phyloP scores from a whole-genome alignment of 2,329 filamentous ascomycete species.

The Dactylellina drechsleri region DNA sequence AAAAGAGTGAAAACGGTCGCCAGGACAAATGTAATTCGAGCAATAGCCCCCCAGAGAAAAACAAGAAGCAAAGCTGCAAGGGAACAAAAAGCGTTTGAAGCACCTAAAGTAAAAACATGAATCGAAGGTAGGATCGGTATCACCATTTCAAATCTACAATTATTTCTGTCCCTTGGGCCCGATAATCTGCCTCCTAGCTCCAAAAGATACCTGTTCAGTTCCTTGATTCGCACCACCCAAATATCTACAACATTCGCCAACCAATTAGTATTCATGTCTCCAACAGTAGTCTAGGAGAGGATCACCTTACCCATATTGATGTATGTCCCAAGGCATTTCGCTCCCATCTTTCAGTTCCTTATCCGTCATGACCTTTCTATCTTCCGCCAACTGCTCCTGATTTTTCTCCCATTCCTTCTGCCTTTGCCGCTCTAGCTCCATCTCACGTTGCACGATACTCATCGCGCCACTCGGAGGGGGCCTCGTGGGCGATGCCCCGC shows the following conservation, averaged over 20 bases:
- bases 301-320: slow-evolving; percentile 47
- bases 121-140: not conserved
- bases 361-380: slow-evolving; percentile 60
- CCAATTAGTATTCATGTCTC: not conserved
- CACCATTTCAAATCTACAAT: not conserved
- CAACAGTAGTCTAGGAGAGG: not conserved
- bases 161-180: slow-evolving; percentile 54
- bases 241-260: slow-evolving; percentile 44
- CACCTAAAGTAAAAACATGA: not conserved
- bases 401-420: slow-evolving; percentile 83
- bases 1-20: not conserved
- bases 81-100: not conserved
- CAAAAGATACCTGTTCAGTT: slow-evolving; percentile 57
- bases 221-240: slow-evolving; percentile 57
- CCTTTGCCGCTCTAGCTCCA: slow-evolving; percentile 80
- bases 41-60: not conserved
- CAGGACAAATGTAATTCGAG: not conserved
- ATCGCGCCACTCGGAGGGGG: slow-evolving; percentile 20
- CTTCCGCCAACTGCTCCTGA: slow-evolving; percentile 65
- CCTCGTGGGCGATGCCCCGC: slow-evolving; percentile 2
- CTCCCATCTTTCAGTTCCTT: slow-evolving; percentile 61
- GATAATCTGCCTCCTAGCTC: slow-evolving; percentile 57
- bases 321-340: slow-evolving; percentile 46
- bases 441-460: slow-evolving; percentile 73
- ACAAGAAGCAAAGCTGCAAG: not conserved